A percentile compares a stretch with the other conserved stretches of the same genome.
These are phyloP conservation scores for Diplosphaera chodatii DNA, from an alignment of 139 green algal species.

Conservation along the genomic window DNA sequence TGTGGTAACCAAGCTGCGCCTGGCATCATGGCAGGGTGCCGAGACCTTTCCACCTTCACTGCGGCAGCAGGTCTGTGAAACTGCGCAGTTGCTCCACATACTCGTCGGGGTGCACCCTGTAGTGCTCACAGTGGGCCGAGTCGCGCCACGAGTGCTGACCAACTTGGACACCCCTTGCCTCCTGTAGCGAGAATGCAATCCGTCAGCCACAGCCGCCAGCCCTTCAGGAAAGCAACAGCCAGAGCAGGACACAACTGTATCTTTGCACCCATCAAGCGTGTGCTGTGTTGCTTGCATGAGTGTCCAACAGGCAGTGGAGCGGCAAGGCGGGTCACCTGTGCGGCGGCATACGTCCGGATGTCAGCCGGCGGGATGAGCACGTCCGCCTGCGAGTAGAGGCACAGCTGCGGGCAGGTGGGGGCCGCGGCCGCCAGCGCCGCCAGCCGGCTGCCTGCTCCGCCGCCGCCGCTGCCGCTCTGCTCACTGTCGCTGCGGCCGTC, in stretches of 20 bases:
- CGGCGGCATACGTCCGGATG: constrained; percentile 45
- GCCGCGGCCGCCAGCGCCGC: constrained; percentile 3
- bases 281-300: neutral
- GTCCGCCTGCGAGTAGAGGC: constrained; percentile 55
- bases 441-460: neutral
- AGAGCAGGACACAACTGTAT: too few relatives aligned
- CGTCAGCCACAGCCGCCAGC: too few relatives aligned
- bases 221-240: too few relatives aligned
- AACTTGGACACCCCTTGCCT: constrained; percentile 7
- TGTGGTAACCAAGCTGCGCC: too few relatives aligned
- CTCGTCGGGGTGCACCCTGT: constrained; percentile 17
- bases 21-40: too few relatives aligned
- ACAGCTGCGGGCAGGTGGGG: constrained; percentile 53
- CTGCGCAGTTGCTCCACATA: constrained; percentile 4
- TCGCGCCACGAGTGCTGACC: constrained; percentile 11
- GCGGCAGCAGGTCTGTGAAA: neutral
- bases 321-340: constrained; percentile 27
- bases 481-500: neutral
- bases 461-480: neutral
- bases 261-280: neutral
- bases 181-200: neutral
- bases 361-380: constrained; percentile 40
- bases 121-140: constrained; percentile 32
- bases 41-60: too few relatives aligned
- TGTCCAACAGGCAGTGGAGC: neutral